Percentiles rank a stretch among this genome's conserved stretches.
Conservation (phyloP, 2,329 filamentous ascomycete species). For the Ophiostoma himal-ulmi region DNA sequence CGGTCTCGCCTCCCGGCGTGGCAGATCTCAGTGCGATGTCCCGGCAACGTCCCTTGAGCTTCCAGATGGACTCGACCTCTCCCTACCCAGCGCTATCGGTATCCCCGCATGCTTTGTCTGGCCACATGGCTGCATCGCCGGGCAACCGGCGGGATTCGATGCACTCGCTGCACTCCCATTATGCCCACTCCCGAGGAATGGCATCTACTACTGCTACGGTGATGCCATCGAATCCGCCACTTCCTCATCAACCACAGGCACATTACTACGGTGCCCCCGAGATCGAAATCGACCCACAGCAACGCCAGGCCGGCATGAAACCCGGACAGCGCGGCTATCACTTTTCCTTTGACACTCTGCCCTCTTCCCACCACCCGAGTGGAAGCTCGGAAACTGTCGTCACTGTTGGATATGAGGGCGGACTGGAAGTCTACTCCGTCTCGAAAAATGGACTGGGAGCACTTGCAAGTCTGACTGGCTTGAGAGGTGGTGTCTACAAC, state of each 20-base stretch:
- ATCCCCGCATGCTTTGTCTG: constrained; percentile 37
- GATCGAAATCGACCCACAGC: constrained; percentile 54
- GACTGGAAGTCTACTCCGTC: constrained; percentile 68
- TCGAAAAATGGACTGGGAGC: constrained; percentile 65
- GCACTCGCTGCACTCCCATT: constrained; percentile 50
- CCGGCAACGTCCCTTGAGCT: constrained; percentile 46
- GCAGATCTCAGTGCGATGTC: constrained; percentile 21
- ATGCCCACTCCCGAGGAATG: constrained; percentile 40
- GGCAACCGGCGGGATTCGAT: constrained; percentile 43
- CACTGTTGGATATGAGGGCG: constrained; percentile 73
- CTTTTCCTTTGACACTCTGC: constrained; percentile 73
- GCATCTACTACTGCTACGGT: not conserved
- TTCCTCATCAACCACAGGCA: constrained; percentile 64
- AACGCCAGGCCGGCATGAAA: constrained; percentile 47
- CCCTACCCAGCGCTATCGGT: constrained; percentile 33
- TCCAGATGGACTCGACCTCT: constrained; percentile 43
- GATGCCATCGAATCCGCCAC: constrained; percentile 48
- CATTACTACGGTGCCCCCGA: constrained; percentile 74
- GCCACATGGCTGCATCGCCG: constrained; percentile 33
- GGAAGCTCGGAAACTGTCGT: constrained; percentile 57
- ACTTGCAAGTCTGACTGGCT: constrained; percentile 64
- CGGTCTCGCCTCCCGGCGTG: constrained; percentile 36
- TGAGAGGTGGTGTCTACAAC: constrained; percentile 72
- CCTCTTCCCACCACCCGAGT: constrained; percentile 33
- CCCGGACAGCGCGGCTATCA: constrained; percentile 67